These are phyloP conservation scores for Cladosporium colombiae DNA, from an alignment of 2,329 filamentous ascomycete species.

Conservation along the genomic window DNA sequence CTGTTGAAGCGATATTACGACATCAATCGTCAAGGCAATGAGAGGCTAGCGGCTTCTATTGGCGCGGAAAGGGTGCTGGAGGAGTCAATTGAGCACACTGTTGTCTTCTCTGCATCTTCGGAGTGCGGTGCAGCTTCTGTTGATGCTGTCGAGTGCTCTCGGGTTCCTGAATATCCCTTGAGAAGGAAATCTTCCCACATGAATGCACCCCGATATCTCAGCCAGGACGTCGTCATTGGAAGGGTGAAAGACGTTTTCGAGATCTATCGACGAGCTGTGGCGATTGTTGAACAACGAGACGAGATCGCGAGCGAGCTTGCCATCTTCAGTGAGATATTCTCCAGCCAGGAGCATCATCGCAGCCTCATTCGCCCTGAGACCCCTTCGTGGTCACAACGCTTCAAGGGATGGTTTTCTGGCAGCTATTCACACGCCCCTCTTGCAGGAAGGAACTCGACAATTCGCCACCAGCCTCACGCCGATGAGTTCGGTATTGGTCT, in stretches of 20 bases:
- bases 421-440: not conserved
- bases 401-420: not conserved
- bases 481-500: constrained; percentile 16
- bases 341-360: constrained; percentile 21
- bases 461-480: not conserved
- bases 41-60: constrained; percentile 45
- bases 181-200: constrained; percentile 21
- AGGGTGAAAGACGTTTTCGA: constrained; percentile 17
- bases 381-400: not conserved
- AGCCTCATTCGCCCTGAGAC: not conserved
- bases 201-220: constrained; percentile 50
- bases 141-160: not conserved
- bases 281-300: constrained; percentile 26
- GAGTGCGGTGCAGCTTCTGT: not conserved
- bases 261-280: constrained; percentile 30
- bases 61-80: constrained; percentile 34
- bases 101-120: constrained; percentile 4
- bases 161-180: not conserved
- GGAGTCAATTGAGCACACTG: constrained; percentile 28
- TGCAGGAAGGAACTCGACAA: not conserved
- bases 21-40: constrained; percentile 43
- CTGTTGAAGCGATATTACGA: constrained; percentile 62
- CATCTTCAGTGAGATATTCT: constrained; percentile 26
- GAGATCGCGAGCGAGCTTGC: constrained; percentile 35
- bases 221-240: constrained; percentile 21